Evolutionary conservation across 257 asterid genomes (phyloP).

Genomic region (Ocimum tenuiflorum): DNA sequence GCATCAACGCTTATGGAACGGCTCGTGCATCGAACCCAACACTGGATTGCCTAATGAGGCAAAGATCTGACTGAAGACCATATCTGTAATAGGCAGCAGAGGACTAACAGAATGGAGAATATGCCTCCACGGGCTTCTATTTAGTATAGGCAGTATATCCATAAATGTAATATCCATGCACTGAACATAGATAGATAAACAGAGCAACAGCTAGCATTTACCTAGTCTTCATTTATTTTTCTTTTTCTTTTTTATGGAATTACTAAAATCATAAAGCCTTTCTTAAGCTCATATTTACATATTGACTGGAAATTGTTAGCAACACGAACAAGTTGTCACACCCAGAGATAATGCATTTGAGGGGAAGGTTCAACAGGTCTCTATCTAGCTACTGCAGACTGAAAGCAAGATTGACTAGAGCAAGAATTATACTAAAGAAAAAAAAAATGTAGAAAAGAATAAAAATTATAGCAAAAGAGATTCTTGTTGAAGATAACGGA

Average conservation of each 20-base stretch:
- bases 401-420: neutral
- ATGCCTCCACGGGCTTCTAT: neutral
- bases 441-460: neutral
- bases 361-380: neutral
- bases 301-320: neutral
- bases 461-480: neutral
- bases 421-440: neutral
- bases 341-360: neutral
- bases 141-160: neutral
- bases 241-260: neutral
- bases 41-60: constrained; percentile 23
- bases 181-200: constrained; percentile 1
- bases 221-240: neutral
- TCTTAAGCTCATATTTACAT: neutral
- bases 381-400: neutral
- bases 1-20: constrained; percentile 35
- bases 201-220: constrained; percentile 1
- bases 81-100: neutral
- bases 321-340: neutral
- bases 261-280: neutral
- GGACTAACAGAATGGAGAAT: neutral
- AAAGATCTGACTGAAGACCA: neutral
- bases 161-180: neutral
- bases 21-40: constrained; percentile 20
- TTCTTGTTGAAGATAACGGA: neutral